Evolutionary conservation across 2,329 filamentous ascomycete species (phyloP).

Genomic region (Fusarium sp.): DNA sequence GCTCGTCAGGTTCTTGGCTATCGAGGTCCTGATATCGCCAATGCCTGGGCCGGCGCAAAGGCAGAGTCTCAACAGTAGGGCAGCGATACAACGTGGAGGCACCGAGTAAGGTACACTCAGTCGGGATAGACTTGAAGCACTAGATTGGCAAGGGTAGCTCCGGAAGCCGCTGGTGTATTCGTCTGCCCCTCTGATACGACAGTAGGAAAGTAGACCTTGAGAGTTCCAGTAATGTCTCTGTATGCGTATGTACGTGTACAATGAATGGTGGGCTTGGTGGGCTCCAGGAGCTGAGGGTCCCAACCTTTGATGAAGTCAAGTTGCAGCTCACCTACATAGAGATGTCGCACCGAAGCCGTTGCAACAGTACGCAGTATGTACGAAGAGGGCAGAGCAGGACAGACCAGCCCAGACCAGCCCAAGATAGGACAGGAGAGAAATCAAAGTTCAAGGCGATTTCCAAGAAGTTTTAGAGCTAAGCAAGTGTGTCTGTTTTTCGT

Average conservation of each 20-base stretch:
- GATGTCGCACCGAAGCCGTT: conserved; percentile 8
- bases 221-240: conserved; percentile 10
- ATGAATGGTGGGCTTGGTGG: conserved; percentile 5
- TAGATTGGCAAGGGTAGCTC: conserved; percentile 27
- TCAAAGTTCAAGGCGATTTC: conserved; percentile 8
- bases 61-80: conserved; percentile 13
- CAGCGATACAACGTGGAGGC: conserved; percentile 29
- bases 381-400: conserved; percentile 1
- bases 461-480: conserved; percentile 13
- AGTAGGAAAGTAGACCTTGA: conserved; percentile 13
- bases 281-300: conserved; percentile 4
- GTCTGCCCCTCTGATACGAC: conserved; percentile 22
- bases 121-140: conserved; percentile 25
- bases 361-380: conserved; percentile 7
- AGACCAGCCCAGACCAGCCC: not conserved
- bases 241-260: not conserved
- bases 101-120: conserved; percentile 20
- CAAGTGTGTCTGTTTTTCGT: conserved; percentile 20
- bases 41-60: conserved; percentile 26
- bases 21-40: conserved; percentile 10
- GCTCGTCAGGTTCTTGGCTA: conserved; percentile 15
- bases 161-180: conserved; percentile 21
- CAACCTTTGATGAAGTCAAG: conserved; percentile 14
- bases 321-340: conserved; percentile 12
- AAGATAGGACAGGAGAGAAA: not conserved